These are phyloP conservation scores for Emmonsiellopsis sp. DNA, from an alignment of 2,329 filamentous ascomycete genomes.

Conservation along the genomic window DNA sequence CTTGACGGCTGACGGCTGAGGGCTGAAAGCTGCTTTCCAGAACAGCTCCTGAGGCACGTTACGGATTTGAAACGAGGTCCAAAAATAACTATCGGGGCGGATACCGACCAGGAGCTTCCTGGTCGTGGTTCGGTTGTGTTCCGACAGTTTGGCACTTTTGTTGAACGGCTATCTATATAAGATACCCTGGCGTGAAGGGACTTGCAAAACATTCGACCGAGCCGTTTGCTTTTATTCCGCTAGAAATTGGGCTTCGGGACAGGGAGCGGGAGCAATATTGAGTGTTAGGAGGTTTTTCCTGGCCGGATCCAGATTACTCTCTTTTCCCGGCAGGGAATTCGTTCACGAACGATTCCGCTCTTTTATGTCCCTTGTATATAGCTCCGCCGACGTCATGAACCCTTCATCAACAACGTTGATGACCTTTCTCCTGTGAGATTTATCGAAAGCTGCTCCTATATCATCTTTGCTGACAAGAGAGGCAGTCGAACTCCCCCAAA, in stretches of 20 bases:
- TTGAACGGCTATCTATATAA: not conserved
- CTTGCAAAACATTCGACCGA: not conserved
- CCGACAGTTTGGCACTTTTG: not conserved
- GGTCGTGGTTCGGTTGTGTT: not conserved
- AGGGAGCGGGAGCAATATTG: not conserved
- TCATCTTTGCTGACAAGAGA: not conserved
- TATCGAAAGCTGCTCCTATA: not conserved
- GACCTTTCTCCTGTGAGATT: conserved; percentile 22
- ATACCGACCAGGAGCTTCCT: not conserved
- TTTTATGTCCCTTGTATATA: conserved; percentile 9
- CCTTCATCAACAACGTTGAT: conserved; percentile 15
- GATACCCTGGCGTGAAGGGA: not conserved
- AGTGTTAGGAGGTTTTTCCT: not conserved
- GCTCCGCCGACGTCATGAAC: conserved; percentile 3
- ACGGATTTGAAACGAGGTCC: not conserved
- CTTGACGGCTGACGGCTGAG: not conserved
- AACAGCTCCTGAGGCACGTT: not conserved
- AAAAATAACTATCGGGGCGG: not conserved
- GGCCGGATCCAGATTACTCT: conserved; percentile 1
- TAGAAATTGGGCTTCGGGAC: not conserved
- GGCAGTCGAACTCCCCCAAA: conserved; percentile 28
- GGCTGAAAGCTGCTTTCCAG: not conserved
- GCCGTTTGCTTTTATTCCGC: not conserved
- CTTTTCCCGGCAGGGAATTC: not conserved
- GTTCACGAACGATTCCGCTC: not conserved